Evolutionary conservation across 2,329 filamentous ascomycete species (phyloP), one percentile per base, ranked within the genome.

Genomic region (Tolypocladium paradoxum): DNA sequence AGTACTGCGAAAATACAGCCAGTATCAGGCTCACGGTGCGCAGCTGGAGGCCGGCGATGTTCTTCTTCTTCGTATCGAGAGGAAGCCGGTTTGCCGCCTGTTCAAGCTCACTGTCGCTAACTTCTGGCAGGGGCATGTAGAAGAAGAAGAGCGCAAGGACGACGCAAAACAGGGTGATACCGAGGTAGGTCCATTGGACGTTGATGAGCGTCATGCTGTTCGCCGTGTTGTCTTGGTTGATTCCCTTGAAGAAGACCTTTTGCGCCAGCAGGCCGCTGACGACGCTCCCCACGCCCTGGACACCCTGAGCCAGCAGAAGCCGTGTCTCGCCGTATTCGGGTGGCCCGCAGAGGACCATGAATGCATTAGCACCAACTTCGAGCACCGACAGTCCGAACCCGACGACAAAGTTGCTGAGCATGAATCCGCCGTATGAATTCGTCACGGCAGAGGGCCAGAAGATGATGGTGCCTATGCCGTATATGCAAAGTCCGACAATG

Each of bases 171-270:
- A 86, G 74, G 0, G 87, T 88, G 56, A 92, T 85, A 53, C 84
- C 85, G n/a, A 93, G 77, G 60, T 93, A 93, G 0, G 88, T 87
- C 85, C 86, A 95, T 67, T 93, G 89, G 2, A 92, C 86, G 56
- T 86, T 83, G 56, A 87, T 78, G 3, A 93, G 75, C 1, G 78
- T 79, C 33, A 74, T 65, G 35, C 63, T 68, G 43, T 60, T 62
- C 16, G 50, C 60, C 22, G 56, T 54, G 12, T 58, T 58, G 18
- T 62, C 54, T 22, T 61, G 63, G 35, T 77, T 72, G 9, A 87
- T 76, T 14, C 76, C 72, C 31, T 74, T 76, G 69, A 92, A 92
- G 64, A 92, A 88, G 20, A 87, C 84, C 54, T 82, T 84, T 40
- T 87, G 80, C 7, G 87, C 88, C 12, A 93, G 73, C 0, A 91